These are phyloP conservation scores for Neofusicoccum sp. DNA, from an alignment of 2,329 filamentous ascomycete species.

Conservation along the genomic window DNA sequence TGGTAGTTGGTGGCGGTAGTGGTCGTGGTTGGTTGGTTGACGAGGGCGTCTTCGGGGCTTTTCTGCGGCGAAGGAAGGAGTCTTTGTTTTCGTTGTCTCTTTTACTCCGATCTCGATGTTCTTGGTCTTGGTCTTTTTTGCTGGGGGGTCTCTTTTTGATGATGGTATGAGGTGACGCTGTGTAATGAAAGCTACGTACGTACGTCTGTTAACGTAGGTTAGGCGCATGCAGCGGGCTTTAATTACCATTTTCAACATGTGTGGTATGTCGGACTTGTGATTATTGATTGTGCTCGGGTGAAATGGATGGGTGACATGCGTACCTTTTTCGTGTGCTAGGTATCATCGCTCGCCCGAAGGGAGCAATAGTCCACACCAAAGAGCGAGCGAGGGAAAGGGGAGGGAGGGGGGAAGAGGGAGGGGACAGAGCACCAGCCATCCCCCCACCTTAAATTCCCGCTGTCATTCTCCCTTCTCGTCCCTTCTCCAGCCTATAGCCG, in stretches of 20 bases:
- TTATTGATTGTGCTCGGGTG: not conserved
- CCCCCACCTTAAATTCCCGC: no score
- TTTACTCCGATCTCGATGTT: not conserved
- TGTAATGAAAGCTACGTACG: constrained; percentile 15
- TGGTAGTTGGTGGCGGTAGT: not conserved
- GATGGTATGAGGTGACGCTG: constrained; percentile 11
- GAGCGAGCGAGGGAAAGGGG: no score
- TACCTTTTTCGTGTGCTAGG: not conserved
- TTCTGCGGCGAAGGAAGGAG: not conserved
- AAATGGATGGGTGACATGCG: not conserved
- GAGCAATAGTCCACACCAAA: no score
- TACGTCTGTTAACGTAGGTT: not conserved
- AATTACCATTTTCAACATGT: constrained; percentile 9
- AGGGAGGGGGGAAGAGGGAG: no score
- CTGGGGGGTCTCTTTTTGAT: not conserved
- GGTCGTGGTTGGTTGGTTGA: not conserved
- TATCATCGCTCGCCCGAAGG: no score
- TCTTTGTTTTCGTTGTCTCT: not conserved
- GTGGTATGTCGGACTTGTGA: not conserved
- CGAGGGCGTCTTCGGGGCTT: not conserved
- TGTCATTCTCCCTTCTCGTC: no score
- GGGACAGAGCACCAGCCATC: no score
- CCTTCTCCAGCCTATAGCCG: no score
- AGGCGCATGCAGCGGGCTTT: not conserved
- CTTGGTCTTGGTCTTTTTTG: not conserved